Evolutionary conservation across 805 yeast genomes (phyloP).

Genomic region (Ogataea nakhonphanomensis): DNA sequence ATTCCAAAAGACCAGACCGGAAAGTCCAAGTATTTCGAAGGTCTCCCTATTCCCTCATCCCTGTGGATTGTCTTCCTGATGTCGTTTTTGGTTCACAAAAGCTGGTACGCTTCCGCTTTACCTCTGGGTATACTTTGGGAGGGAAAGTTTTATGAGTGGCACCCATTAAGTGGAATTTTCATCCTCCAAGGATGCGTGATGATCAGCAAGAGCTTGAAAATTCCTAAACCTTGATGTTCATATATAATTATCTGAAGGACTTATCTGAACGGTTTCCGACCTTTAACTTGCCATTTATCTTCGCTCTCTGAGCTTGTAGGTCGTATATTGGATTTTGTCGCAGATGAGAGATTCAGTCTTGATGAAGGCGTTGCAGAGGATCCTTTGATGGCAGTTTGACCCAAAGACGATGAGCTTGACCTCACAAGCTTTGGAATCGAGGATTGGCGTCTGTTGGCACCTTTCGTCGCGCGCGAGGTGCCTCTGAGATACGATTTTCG

Average conservation of each 20-base stretch:
- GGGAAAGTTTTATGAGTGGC: constrained; percentile 66
- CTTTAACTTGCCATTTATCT: constrained; percentile 25
- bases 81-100: constrained; percentile 61
- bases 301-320: constrained; percentile 3
- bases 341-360: constrained; percentile 18
- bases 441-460: constrained; percentile 14
- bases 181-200: constrained; percentile 83
- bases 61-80: constrained; percentile 68
- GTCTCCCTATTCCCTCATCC: constrained; percentile 92
- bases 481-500: constrained; percentile 12
- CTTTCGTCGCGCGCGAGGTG: constrained; percentile 3
- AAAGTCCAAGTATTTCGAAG: constrained; percentile 89
- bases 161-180: constrained; percentile 63
- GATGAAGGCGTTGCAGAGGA: constrained; percentile 2
- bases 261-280: constrained; percentile 27
- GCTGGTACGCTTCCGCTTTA: constrained; percentile 40
- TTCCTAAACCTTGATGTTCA: constrained; percentile 68
- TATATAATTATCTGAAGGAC: constrained; percentile 18
- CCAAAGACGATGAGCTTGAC: constrained; percentile 9
- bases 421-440: constrained; percentile 18
- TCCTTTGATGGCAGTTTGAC: background rate
- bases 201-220: constrained; percentile 85
- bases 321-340: constrained; percentile 8
- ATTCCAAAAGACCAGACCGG: constrained; percentile 88
- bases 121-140: constrained; percentile 64